Evolutionary conservation across 371 early-diverging fungal genomes (phyloP).

Genomic region (Mucor saturninus): DNA sequence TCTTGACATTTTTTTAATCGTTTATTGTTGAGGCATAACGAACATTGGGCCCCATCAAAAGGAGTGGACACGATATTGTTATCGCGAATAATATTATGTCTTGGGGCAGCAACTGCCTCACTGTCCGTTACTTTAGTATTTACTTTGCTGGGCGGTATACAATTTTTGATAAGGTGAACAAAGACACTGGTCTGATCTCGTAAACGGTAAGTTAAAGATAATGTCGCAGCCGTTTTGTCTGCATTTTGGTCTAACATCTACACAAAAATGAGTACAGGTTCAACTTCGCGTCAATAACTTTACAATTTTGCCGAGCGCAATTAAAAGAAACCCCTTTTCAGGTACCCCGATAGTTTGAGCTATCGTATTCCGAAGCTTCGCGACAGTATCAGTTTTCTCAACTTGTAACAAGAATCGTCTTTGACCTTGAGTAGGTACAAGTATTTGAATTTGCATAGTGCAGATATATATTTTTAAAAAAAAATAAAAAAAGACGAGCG

Average conservation of each 20-base stretch:
- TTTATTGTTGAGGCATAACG: constrained; percentile 56
- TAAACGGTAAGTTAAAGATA: constrained; percentile 33
- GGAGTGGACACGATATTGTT: constrained; percentile 1
- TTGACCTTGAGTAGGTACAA: constrained; percentile 23
- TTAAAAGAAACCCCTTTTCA: constrained; percentile 20
- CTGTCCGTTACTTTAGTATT: not conserved
- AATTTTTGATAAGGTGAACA: constrained; percentile 14
- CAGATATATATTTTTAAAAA: too few relatives aligned
- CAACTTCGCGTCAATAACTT: not conserved
- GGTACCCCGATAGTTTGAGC: constrained; percentile 5
- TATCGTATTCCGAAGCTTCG: constrained; percentile 19
- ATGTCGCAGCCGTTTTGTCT: constrained; percentile 19
- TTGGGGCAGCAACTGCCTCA: not conserved
- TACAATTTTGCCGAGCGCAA: constrained; percentile 44
- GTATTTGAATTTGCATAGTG: constrained; percentile 20
- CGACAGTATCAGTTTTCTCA: constrained; percentile 24
- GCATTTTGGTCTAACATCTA: constrained; percentile 30
- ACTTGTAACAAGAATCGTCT: constrained; percentile 10
- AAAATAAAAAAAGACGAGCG: too few relatives aligned
- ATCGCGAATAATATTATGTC: not conserved
- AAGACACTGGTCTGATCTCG: constrained; percentile 28
- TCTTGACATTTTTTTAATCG: constrained; percentile 41
- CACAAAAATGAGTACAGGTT: not conserved
- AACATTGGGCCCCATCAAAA: constrained; percentile 17
- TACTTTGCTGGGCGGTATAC: not conserved